Percentiles rank a stretch among this genome's conserved stretches.
These are phyloP conservation scores for Tylopilus sp. DNA, from an alignment of 768 basidiomycete species.

Conservation along the genomic window DNA sequence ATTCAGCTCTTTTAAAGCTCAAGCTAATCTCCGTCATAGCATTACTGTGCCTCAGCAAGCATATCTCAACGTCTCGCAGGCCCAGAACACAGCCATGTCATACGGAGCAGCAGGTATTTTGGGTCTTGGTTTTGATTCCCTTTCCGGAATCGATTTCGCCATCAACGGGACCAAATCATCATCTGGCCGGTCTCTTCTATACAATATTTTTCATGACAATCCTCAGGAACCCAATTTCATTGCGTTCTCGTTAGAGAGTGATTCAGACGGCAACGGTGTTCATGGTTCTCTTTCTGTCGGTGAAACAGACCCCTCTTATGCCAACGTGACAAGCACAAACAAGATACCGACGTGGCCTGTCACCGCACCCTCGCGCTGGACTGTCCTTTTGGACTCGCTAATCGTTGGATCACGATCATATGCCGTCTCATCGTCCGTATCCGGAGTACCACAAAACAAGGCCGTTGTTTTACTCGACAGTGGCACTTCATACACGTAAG, in stretches of 20 bases:
- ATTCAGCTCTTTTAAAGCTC: constrained; percentile 2
- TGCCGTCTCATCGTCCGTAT: constrained; percentile 52
- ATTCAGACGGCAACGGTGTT: constrained; percentile 50
- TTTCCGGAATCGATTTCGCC: constrained; percentile 66
- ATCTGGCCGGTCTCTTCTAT: constrained; percentile 66
- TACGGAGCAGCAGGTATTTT: constrained; percentile 72
- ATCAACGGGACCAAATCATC: constrained; percentile 56
- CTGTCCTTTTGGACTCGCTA: constrained; percentile 69
- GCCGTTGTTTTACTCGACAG: constrained; percentile 78
- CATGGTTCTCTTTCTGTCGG: constrained; percentile 74
- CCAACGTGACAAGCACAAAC: constrained; percentile 50
- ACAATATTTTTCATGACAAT: constrained; percentile 71
- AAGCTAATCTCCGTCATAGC: constrained; percentile 33
- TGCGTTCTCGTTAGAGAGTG: constrained; percentile 68
- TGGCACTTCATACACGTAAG: constrained; percentile 79
- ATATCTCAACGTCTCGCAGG: constrained; percentile 57
- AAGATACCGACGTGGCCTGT: constrained; percentile 75
- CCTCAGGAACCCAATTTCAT: constrained; percentile 75
- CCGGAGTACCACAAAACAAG: constrained; percentile 58
- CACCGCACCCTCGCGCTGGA: constrained; percentile 65
- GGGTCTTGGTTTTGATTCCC: constrained; percentile 74
- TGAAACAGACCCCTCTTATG: constrained; percentile 63
- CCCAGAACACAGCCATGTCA: constrained; percentile 68
- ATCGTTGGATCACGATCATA: constrained; percentile 53
- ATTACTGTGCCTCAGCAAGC: constrained; percentile 68